Conservation (phyloP, 495 filamentous ascomycete species). For the Talaromyces liani region DNA sequence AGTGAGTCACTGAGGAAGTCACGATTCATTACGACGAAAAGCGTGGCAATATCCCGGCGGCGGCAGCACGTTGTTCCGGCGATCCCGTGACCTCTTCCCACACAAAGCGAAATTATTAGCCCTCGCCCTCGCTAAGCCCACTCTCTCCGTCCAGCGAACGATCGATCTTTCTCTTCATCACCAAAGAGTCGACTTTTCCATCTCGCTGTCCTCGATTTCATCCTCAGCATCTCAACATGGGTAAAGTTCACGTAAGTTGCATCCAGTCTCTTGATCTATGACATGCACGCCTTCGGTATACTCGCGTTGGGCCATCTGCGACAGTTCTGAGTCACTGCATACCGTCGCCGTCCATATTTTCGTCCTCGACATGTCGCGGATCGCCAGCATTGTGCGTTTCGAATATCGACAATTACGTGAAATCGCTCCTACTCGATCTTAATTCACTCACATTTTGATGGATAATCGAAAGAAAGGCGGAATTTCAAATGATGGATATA, state of each 20-base stretch:
- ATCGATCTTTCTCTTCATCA: neutral
- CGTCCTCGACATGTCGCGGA: neutral
- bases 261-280: neutral
- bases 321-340: neutral
- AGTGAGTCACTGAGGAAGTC: neutral
- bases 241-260: slow-evolving; percentile 22
- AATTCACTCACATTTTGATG: neutral
- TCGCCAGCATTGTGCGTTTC: neutral
- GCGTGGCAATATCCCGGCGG: neutral
- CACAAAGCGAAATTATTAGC: slow-evolving; percentile 11
- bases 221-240: slow-evolving; percentile 19
- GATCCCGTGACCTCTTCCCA: slow-evolving; percentile 1
- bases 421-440: neutral
- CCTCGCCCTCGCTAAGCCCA: neutral
- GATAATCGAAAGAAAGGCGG: neutral
- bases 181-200: slow-evolving; percentile 10
- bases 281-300: neutral
- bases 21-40: no score
- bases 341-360: neutral
- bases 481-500: neutral
- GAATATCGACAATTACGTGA: neutral
- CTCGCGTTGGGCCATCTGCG: neutral
- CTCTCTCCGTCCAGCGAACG: neutral
- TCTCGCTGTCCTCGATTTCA: slow-evolving; percentile 17
- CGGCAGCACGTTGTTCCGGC: slow-evolving; percentile 4